Evolutionary conservation across 169 alveolate species (phyloP), one percentile per base, ranked within the genome.

Genomic region (Pseudocohnilembus persalinus): DNA sequence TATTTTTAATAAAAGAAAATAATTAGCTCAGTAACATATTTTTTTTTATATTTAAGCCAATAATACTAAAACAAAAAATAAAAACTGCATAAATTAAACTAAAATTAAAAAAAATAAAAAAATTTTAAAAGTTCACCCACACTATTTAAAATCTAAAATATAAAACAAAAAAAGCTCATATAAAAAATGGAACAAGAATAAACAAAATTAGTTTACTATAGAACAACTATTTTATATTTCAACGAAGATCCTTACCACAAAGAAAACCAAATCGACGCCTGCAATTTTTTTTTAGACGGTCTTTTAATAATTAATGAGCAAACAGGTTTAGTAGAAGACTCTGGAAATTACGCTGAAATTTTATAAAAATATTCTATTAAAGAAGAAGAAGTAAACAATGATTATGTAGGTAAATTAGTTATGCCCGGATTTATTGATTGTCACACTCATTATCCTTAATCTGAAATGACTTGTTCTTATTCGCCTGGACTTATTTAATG

Each of bases 381-480:
- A 49, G 68, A 49, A 11, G 30, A 78, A 28, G 0, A 76, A 15
- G 32, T 75, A 76, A 25, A 77, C 25, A 33, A 79, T 68, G 91
- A 87, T 33, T 87, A 76, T 29, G 24, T 81, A 26, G 82, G 32
- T 29, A 87, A 87, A 81, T 32, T 87, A 31, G 81, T 87, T 4
- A 63, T 81, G 65, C 88, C 91, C 29, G 91, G 91, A 28, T 72
- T 87, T 68, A 28, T 64, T 0, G 91, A 87, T 31, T 76, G 83
- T 31, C 91, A 87, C 72, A 72, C 84, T 6, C 91, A 87, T 72
- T 84, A 84, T 34, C 88, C 91, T 31, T 84, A 87, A 82, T 81
- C 83, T 33, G 77, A 82, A 75, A 80, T 32, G 80, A 25, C n/a
- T 0, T 76, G 91, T 26, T 31, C 83, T 27, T 84, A 82, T 33